A percentile compares a stretch with the other conserved stretches of the same genome.
These are phyloP conservation scores for Tetrastigma voinierianum DNA, from an alignment of 164 flowering plant genomes.

Conservation along the genomic window DNA sequence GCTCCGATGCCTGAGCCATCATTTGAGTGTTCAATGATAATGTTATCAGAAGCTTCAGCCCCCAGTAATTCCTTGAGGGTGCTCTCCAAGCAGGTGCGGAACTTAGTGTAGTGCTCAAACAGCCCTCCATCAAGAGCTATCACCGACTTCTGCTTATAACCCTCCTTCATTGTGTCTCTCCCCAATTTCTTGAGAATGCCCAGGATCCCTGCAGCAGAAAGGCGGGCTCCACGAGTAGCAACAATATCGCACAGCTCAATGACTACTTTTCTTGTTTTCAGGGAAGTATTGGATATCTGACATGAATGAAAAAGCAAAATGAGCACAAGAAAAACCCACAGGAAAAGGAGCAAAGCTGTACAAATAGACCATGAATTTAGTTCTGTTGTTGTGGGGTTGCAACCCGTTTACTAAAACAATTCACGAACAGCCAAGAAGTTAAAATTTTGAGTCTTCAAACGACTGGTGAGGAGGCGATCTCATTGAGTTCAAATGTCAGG, in stretches of 20 bases:
- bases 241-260: constrained; percentile 80
- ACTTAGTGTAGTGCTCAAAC: constrained; percentile 79
- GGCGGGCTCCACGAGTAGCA: constrained; percentile 81
- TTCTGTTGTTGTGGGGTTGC: too few relatives aligned
- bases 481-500: too few relatives aligned
- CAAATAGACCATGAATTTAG: not conserved
- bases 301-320: not conserved
- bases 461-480: too few relatives aligned
- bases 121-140: constrained; percentile 89
- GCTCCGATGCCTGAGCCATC: constrained; percentile 98
- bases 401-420: too few relatives aligned
- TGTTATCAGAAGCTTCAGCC: constrained; percentile 37
- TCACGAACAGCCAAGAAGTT: too few relatives aligned
- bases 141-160: constrained; percentile 61
- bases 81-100: constrained; percentile 55
- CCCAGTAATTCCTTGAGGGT: constrained; percentile 77
- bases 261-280: constrained; percentile 69
- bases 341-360: not conserved
- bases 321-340: not conserved
- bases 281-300: constrained; percentile 74
- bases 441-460: too few relatives aligned
- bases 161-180: constrained; percentile 54
- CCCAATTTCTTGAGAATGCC: constrained; percentile 90
- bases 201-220: constrained; percentile 88
- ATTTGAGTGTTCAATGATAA: constrained; percentile 58